Evolutionary conservation across 1,284 basidiomycete species (phyloP), one percentile per base, ranked within the genome.

Genomic region (Schizopora paradoxa): DNA sequence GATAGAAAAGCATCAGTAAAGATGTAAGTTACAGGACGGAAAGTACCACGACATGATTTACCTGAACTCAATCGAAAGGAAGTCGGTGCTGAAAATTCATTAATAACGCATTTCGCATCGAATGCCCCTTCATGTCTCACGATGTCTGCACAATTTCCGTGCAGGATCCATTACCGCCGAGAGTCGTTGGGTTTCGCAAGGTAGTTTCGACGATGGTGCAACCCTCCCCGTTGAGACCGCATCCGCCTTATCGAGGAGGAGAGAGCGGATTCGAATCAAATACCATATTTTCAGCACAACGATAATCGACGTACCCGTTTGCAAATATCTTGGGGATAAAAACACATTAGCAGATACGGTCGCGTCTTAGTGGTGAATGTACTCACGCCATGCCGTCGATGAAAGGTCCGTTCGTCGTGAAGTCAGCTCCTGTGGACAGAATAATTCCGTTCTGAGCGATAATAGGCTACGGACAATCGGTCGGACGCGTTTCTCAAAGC

Each of bases 191-290:
- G 50, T 60, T 57, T 27, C 33, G 29, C 31, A 60, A 53, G 6
- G 52, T 57, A 6, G 54, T 51, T 49, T 59, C 56, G n/a, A 59
- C 41, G 34, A 60, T 47, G 2, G 56, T 56, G 47, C 58, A 60
- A 8, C 49, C 49, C 39, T 60, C 58, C 25, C 58, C 57, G 35
- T 60, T 60, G 36, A 45, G 47, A 21, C 58, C 58, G 26, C 58
- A 60, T 5, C 22, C 14, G 18, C 57, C 58, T n/a, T n/a, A n/a
- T n/a, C n/a, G n/a, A n/a, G n/a, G n/a, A n/a, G n/a, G n/a, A n/a
- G n/a, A n/a, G n/a, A n/a, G n/a, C n/a, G n/a, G n/a, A n/a, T 45
- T 16, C 6, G 13, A 22, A 13, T 3, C 16, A 37, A 27, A 26
- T 27, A 37, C 8, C 29, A n/a, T n/a, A n/a, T n/a, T n/a, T n/a